Conservation (phyloP, 805 yeast genomes). For the Debaryomyces prosopidis region DNA sequence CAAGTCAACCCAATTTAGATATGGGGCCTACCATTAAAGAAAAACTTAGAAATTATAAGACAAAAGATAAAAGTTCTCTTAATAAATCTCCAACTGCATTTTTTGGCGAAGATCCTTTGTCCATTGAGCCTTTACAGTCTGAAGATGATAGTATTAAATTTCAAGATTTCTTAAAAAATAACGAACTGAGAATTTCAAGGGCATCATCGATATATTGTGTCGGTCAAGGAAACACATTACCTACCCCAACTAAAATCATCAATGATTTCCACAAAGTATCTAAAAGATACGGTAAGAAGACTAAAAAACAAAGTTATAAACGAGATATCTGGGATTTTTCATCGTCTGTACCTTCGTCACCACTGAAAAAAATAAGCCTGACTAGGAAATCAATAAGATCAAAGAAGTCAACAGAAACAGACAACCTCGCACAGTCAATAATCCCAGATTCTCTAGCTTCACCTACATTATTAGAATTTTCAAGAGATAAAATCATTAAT, state of each 20-base stretch:
- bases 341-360: conserved; percentile 3
- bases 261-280: neutral
- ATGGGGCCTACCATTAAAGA: neutral
- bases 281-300: conserved; percentile 6
- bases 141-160: neutral
- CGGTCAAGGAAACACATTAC: neutral
- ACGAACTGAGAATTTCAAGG: neutral
- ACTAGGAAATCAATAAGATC: neutral
- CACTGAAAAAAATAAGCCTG: neutral
- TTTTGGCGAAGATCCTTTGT: neutral
- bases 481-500: neutral
- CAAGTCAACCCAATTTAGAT: no score
- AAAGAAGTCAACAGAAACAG: neutral
- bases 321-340: conserved; percentile 8
- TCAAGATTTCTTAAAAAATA: neutral
- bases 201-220: neutral
- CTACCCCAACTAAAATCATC: neutral
- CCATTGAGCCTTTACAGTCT: neutral
- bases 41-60: neutral
- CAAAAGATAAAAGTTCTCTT: neutral
- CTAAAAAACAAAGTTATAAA: neutral
- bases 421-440: neutral
- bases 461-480: neutral
- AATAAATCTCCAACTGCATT: neutral
- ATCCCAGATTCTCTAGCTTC: neutral